Evolutionary conservation across 202 grass and related monocot genomes (phyloP).

Genomic region (Brachypodium distachyon): DNA sequence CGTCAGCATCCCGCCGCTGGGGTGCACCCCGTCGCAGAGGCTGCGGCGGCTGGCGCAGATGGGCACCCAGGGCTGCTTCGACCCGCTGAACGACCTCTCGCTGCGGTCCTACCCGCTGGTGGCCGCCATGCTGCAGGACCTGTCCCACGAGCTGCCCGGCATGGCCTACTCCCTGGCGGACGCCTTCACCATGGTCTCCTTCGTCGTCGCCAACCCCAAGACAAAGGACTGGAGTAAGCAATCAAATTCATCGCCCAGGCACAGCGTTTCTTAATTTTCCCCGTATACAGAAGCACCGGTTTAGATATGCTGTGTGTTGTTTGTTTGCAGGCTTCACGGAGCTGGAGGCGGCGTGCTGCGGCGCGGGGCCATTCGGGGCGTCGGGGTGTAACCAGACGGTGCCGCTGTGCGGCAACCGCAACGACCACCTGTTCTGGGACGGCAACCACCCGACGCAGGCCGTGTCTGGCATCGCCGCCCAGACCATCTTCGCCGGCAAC

Average conservation of each 20-base stretch:
- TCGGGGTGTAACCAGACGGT: background rate
- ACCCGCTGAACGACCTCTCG: constrained; percentile 29
- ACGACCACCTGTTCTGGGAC: constrained; percentile 43
- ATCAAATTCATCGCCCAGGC: background rate
- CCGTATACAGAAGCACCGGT: no score
- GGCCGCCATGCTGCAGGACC: constrained; percentile 13
- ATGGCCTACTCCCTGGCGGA: constrained; percentile 48
- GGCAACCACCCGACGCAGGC: constrained; percentile 40
- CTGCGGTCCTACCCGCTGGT: constrained; percentile 20
- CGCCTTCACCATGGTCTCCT: constrained; percentile 21
- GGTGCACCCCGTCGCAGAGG: constrained; percentile 41
- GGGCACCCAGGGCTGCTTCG: constrained; percentile 29
- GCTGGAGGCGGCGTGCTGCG: constrained; percentile 36
- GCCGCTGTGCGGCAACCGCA: constrained; percentile 22
- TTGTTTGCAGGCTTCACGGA: constrained; percentile 31
- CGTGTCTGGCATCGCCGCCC: constrained; percentile 23
- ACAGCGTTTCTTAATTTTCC: background rate
- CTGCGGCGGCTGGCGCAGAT: background rate
- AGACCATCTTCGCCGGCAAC: constrained; percentile 25
- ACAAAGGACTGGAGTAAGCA: constrained; percentile 23
- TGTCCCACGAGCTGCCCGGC: constrained; percentile 15
- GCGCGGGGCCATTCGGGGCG: constrained; percentile 10
- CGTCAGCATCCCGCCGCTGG: constrained; percentile 59
- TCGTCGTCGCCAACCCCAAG: constrained; percentile 20
- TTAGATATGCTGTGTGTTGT: no score